Conservation (phyloP, 2,329 filamentous ascomycete genomes). For the Stenocarpella maydis region DNA sequence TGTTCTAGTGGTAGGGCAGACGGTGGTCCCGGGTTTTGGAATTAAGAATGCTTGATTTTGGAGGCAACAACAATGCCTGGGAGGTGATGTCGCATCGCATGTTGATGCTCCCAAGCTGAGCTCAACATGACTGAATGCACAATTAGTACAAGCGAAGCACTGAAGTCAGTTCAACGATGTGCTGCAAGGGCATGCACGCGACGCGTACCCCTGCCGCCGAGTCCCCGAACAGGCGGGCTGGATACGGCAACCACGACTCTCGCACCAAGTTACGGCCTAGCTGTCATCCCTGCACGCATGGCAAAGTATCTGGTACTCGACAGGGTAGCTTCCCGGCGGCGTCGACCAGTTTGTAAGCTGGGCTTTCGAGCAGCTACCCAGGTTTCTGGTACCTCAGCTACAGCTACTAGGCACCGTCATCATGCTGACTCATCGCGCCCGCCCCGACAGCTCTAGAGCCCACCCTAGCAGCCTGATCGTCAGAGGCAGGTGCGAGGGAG, state of each 20-base stretch:
- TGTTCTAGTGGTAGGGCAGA: neutral
- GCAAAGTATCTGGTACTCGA: neutral
- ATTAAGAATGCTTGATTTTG: neutral
- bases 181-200: neutral
- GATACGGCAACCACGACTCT: slow-evolving; percentile 27
- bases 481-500: slow-evolving; percentile 8
- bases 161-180: neutral
- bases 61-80: neutral
- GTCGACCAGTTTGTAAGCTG: too few species aligned
- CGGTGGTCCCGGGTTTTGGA: neutral
- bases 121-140: neutral
- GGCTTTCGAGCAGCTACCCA: too few species aligned
- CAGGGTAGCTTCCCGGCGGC: neutral
- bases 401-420: neutral
- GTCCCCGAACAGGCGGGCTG: neutral
- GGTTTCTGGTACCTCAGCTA: neutral
- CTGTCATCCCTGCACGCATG: neutral
- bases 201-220: slow-evolving; percentile 32
- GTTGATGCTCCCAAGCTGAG: neutral
- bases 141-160: neutral
- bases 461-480: slow-evolving; percentile 6
- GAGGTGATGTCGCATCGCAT: neutral
- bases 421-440: slow-evolving; percentile 9
- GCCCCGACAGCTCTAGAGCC: neutral
- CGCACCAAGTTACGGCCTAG: slow-evolving; percentile 28